Evolutionary conservation across 805 yeast species (phyloP), one percentile per base, ranked within the genome.

Genomic region (Cyberlindnera bimundalis): DNA sequence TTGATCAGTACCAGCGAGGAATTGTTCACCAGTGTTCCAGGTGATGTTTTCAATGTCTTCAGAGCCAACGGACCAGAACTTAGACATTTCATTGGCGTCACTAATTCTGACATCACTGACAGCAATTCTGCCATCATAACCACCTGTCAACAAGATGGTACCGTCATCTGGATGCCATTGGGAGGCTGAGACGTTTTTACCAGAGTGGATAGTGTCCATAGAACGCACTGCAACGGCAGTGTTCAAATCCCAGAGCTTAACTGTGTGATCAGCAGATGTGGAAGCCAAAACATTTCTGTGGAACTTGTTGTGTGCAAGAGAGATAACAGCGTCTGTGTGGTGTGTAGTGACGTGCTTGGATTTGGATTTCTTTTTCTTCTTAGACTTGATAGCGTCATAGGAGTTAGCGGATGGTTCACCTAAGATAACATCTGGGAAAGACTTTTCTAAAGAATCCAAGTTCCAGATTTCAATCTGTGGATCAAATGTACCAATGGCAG

Each of bases 391-490:
- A 15, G 52, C 37, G 16, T 38, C 38, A 15, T 42, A 39, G 11
- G 59, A 47, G 34, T 47, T 53, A 27, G 62, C 43, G 59, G 56
- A 71, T 10, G 79, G 79, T 58, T 85, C 95, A 38, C 99, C 98
- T 45, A 93, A 71, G 47, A 93, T 88, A 51, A 84, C 74, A 59
- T 90, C 96, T 12, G 99, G 99, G 74, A 86, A 91, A 20, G 96
- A 91, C 56, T 88, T 88, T 53, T 93, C 98, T 26, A 91, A 71
- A 48, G 83, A 80, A 61, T 93, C 99, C 56, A 93, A 70, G 64
- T 93, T 89, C 98, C 98, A 93, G 46, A 93, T 76, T 66, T 93
- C 99, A 63, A 93, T 91, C 59, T 85, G 95, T 29, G 99, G 99
- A 54, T 91, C 98, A 61, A 93, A 91, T 2, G 98, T 86, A 59